Base-by-base conservation (phyloP, 164 flowering plant species). In the Aristolochia fimbriata region DNA sequence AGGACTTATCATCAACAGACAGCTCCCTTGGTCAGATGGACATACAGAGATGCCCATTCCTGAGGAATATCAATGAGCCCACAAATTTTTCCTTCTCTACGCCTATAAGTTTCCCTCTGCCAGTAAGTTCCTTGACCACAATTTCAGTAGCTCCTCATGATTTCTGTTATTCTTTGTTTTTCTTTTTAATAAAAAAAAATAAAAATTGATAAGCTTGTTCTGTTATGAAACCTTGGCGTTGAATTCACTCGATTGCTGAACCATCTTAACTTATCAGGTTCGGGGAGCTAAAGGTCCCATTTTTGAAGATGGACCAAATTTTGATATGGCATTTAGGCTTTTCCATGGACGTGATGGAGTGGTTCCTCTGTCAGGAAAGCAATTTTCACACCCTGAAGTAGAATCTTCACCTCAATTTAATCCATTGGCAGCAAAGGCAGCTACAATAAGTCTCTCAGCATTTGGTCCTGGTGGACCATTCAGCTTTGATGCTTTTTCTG, bases 261-360 rank as follows among this genome's bases (percentile, higher is more conserved):
- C 59, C 58, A 43, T 59, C 25, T 57, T 55, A 51, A 24, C 49
- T 66, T 46, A 53, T 56, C 76, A 90, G 97, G 78, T 58, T 22
- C 77, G 80, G 24, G 79, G 80, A 59, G 77, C 70, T 43, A 84
- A 80, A 73, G 96, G 94, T 52, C 97, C 97, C 55, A 91, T 91
- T 62, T 91, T 91, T 58, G 97, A 91, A 75, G 97, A 91, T 82
- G 97, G 90, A 45, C 92, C 94, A 55, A 86, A 86, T 77, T 91
- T 94, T 80, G 97, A 91, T 33, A 73, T 61, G 83, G 96, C 95
- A 62, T 94, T 94, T 68, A 81, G 79, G 74, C 81, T 94, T 67
- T 94, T 94, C 76, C 99, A 94, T 77, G 99, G 99, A 15, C 73
- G 68, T 30, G 88, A 91, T 77, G 99, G 99, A 41, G 91, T 91